Percentiles rank a stretch among this genome's conserved stretches.
Evolutionary conservation across 805 yeast genomes (phyloP).

Genomic region (Lipomyces anomalus): DNA sequence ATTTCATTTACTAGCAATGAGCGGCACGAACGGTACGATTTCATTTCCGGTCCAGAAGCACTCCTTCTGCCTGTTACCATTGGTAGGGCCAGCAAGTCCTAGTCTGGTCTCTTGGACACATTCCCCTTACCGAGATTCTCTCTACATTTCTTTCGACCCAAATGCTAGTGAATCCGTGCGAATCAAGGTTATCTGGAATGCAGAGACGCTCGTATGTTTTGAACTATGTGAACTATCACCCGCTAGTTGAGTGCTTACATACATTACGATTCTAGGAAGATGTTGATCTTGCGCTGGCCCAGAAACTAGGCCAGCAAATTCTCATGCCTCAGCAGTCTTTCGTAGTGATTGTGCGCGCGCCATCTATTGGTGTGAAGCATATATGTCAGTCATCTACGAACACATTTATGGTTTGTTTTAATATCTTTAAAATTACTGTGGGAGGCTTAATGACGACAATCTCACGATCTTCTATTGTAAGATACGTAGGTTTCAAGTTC

Average conservation of each 20-base stretch:
- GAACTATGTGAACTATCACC: background rate
- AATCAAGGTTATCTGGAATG: constrained; percentile 9
- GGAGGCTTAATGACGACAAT: background rate
- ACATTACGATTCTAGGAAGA: constrained; percentile 5
- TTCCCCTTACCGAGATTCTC: constrained; percentile 19
- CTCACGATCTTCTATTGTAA: background rate
- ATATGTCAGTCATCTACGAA: constrained; percentile 1
- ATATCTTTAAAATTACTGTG: background rate
- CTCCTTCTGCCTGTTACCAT: constrained; percentile 13
- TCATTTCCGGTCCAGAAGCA: constrained; percentile 13
- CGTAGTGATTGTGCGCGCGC: constrained; percentile 12
- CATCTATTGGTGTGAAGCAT: constrained; percentile 13
- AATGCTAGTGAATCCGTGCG: background rate
- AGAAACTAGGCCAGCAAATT: background rate
- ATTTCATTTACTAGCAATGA: no score
- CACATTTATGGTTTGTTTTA: constrained; percentile 2
- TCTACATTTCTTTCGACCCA: constrained; percentile 8
- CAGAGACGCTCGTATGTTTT: constrained; percentile 10
- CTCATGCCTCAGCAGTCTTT: background rate
- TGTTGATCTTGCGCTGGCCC: constrained; percentile 4
- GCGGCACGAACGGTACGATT: background rate
- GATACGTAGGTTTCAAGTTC: constrained; percentile 17
- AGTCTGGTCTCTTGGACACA: constrained; percentile 12
- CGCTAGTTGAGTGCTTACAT: background rate
- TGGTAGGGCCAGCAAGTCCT: background rate